A percentile compares a stretch with the other conserved stretches of the same genome.
phyloP scores from a whole-genome alignment of 768 basidiomycete species.

The Hortiboletus flavorubellus region DNA sequence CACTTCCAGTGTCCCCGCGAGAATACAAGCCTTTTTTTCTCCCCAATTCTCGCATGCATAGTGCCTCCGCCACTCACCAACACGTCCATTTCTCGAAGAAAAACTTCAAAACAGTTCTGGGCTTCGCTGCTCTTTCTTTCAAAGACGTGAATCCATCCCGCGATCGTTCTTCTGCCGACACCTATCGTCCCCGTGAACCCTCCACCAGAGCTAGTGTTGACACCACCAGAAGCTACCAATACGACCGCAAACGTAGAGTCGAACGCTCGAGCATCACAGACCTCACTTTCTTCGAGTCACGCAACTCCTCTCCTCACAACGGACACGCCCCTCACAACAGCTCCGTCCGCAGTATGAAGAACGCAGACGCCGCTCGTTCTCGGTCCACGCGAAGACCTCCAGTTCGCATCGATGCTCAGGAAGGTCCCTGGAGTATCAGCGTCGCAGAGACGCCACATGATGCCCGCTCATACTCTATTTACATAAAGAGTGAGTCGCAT shows the following conservation, averaged over 20 bases:
- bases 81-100: constrained; percentile 38
- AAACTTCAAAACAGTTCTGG: constrained; percentile 48
- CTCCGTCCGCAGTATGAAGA: constrained; percentile 41
- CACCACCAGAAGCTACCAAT: constrained; percentile 37
- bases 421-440: constrained; percentile 84
- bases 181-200: constrained; percentile 25
- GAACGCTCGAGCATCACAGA: constrained; percentile 39
- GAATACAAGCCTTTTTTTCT: constrained; percentile 19
- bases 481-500: constrained; percentile 78
- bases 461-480: constrained; percentile 66
- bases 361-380: constrained; percentile 41
- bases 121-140: constrained; percentile 38
- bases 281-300: constrained; percentile 41
- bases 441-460: constrained; percentile 84
- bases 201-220: constrained; percentile 44
- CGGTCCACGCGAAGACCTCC: constrained; percentile 44
- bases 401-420: constrained; percentile 67
- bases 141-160: constrained; percentile 33
- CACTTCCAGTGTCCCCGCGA: constrained; percentile 26
- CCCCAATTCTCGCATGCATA: constrained; percentile 40
- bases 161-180: constrained; percentile 29
- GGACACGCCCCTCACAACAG: constrained; percentile 30
- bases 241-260: constrained; percentile 34
- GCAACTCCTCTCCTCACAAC: constrained; percentile 30
- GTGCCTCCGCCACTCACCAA: constrained; percentile 36